Evolutionary conservation across 140 eudicot genomes (phyloP).

Genomic region (Stevia rebaudiana): DNA sequence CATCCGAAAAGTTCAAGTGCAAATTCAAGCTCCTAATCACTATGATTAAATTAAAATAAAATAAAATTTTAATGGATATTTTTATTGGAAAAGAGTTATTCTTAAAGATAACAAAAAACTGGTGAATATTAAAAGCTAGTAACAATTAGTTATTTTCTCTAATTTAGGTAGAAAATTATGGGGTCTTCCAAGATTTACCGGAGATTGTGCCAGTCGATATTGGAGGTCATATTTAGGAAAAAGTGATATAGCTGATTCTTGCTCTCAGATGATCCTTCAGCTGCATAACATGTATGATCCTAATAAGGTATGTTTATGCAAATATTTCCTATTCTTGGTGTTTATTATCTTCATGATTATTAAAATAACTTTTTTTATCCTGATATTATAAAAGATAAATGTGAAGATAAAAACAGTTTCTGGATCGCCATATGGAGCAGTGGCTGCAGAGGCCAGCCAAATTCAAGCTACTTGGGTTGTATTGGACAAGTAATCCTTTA

Average conservation of each 20-base stretch:
- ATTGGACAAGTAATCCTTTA: conserved; percentile 63
- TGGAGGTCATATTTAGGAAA: conserved; percentile 60
- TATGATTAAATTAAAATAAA: not conserved
- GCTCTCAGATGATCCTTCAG: conserved; percentile 96
- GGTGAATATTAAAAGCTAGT: conserved; percentile 17
- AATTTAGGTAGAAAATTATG: conserved; percentile 66
- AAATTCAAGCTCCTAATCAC: not conserved
- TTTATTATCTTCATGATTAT: conserved; percentile 1
- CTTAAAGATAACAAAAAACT: not conserved
- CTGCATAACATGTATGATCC: conserved; percentile 95
- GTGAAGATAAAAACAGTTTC: conserved; percentile 81
- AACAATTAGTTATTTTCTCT: conserved; percentile 10
- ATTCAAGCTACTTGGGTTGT: conserved; percentile 86
- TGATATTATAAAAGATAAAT: conserved; percentile 44
- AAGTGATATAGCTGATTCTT: conserved; percentile 67
- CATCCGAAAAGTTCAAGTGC: not conserved
- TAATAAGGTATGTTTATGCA: conserved; percentile 66
- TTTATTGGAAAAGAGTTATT: not conserved
- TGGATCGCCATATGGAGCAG: conserved; percentile 77
- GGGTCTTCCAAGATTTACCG: conserved; percentile 86
- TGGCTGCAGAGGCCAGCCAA: conserved; percentile 78
- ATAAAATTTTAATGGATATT: not conserved
- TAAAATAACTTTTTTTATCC: not conserved
- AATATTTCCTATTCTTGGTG: too few relatives aligned
- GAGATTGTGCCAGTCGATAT: conserved; percentile 88